Percentiles rank a stretch among this genome's conserved stretches.
phyloP scores from a whole-genome alignment of 1,139 yeast genomes.

The Debaryomyces subglobosus region DNA sequence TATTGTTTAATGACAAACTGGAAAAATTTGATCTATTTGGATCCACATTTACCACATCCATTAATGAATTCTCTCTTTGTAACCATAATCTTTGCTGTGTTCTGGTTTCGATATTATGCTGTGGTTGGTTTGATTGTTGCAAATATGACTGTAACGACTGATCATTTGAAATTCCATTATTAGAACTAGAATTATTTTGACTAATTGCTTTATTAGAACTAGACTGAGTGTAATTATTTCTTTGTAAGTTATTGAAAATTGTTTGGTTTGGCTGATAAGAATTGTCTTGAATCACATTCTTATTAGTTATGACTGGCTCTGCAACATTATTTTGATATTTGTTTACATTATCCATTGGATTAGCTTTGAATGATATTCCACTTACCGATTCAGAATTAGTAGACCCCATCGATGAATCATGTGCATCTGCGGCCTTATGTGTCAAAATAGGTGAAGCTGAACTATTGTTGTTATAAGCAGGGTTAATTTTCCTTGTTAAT shows the following conservation, averaged over 20 bases:
- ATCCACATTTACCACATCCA: constrained; percentile 54
- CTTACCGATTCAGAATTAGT: constrained; percentile 27
- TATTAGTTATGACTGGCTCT: constrained; percentile 39
- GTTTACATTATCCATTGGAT: constrained; percentile 26
- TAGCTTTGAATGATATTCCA: constrained; percentile 44
- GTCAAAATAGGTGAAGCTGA: constrained; percentile 9
- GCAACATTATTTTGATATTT: constrained; percentile 24
- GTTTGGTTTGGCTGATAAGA: constrained; percentile 51
- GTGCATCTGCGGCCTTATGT: background rate
- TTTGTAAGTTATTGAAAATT: constrained; percentile 45
- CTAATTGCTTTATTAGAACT: constrained; percentile 26
- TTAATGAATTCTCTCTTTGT: constrained; percentile 72
- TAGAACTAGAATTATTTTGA: constrained; percentile 10
- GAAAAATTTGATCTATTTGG: constrained; percentile 41
- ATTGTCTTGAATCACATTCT: constrained; percentile 36
- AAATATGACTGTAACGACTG: constrained; percentile 7
- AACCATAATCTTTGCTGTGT: constrained; percentile 85
- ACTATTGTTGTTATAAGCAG: background rate
- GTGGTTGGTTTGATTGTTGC: constrained; percentile 7
- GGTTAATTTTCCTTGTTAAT: constrained; percentile 39
- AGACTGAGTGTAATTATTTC: constrained; percentile 41
- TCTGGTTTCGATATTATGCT: constrained; percentile 47
- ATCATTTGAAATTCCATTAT: constrained; percentile 3
- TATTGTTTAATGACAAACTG: constrained; percentile 45
- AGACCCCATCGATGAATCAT: constrained; percentile 20